Evolutionary conservation across 1,284 basidiomycete genomes (phyloP).

Genomic region (Moesziomyces sp.): DNA sequence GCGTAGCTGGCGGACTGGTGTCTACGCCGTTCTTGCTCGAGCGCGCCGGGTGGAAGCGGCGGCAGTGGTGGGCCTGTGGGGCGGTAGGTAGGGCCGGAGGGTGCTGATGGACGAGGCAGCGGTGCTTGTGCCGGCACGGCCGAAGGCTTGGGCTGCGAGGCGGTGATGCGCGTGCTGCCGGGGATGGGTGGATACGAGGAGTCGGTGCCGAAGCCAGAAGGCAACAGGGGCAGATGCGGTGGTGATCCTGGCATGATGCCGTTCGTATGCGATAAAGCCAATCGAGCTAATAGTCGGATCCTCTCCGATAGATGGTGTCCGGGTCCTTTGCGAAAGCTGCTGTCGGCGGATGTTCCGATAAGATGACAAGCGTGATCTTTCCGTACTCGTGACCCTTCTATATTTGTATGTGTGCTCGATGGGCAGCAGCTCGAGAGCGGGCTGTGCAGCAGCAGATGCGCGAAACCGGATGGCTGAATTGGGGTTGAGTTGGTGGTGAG

Average conservation of each 20-base stretch:
- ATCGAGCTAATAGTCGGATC: background rate
- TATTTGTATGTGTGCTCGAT: too few species aligned
- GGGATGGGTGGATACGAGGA: conserved; percentile 63
- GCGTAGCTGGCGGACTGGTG: conserved; percentile 27
- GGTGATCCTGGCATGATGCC: conserved; percentile 31
- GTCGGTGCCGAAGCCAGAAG: conserved; percentile 59
- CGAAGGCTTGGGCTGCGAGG: conserved; percentile 29
- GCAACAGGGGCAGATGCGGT: conserved; percentile 47
- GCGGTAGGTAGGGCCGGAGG: conserved; percentile 15
- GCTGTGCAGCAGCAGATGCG: too few species aligned
- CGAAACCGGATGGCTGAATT: too few species aligned
- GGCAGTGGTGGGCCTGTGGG: conserved; percentile 49
- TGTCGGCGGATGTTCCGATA: too few species aligned
- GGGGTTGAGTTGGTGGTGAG: too few species aligned
- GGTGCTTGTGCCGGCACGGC: background rate
- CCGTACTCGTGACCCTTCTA: too few species aligned
- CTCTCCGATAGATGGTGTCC: too few species aligned
- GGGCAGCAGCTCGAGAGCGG: too few species aligned
- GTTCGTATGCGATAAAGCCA: background rate
- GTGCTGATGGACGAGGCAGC: conserved; percentile 4
- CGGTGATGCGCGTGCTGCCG: conserved; percentile 29
- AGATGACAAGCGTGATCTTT: too few species aligned
- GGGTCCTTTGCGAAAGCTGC: too few species aligned
- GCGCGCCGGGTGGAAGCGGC: conserved; percentile 45
- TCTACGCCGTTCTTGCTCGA: conserved; percentile 39